Evolutionary conservation across 1,284 basidiomycete species (phyloP).

Genomic region (Schizophyllum amplum): DNA sequence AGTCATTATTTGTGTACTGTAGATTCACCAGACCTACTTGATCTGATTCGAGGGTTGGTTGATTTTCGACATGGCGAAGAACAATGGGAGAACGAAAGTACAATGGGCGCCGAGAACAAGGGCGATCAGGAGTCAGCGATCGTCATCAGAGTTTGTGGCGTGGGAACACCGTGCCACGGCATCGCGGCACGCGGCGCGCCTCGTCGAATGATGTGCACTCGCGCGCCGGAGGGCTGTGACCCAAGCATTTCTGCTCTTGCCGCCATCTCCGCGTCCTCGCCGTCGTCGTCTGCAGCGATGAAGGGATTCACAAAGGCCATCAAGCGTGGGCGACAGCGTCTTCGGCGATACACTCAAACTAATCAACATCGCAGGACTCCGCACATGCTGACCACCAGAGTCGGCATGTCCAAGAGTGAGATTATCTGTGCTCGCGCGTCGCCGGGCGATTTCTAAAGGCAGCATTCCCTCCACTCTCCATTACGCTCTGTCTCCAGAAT

Average conservation of each 20-base stretch:
- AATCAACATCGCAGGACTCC: slow-evolving; percentile 55
- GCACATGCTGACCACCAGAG: slow-evolving; percentile 76
- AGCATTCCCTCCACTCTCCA: slow-evolving; percentile 4
- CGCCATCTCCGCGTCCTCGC: too few relatives aligned
- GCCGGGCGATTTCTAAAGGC: not conserved
- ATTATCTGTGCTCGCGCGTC: not conserved
- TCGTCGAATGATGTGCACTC: too few relatives aligned
- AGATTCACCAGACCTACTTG: slow-evolving; percentile 41
- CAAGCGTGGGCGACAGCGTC: slow-evolving; percentile 46
- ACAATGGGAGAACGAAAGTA: too few relatives aligned
- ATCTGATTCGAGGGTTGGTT: slow-evolving; percentile 85
- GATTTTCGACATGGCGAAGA: slow-evolving; percentile 42
- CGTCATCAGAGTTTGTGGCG: not conserved
- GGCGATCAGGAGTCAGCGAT: not conserved
- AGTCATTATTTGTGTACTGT: slow-evolving; percentile 9
- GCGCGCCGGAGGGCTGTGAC: too few relatives aligned
- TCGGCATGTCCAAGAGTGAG: slow-evolving; percentile 89
- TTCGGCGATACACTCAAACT: not conserved
- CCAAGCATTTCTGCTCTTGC: too few relatives aligned
- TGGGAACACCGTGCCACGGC: not conserved
- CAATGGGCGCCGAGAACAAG: not conserved
- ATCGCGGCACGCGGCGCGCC: too few relatives aligned
- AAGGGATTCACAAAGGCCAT: slow-evolving; percentile 78
- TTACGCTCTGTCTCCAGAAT: slow-evolving; percentile 41
- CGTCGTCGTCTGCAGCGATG: slow-evolving; percentile 37